Percentiles rank a stretch among this genome's conserved stretches.
These are phyloP conservation scores for Globisporangium iwayamae DNA, from an alignment of 352 stramenopile genomes.

Conservation along the genomic window DNA sequence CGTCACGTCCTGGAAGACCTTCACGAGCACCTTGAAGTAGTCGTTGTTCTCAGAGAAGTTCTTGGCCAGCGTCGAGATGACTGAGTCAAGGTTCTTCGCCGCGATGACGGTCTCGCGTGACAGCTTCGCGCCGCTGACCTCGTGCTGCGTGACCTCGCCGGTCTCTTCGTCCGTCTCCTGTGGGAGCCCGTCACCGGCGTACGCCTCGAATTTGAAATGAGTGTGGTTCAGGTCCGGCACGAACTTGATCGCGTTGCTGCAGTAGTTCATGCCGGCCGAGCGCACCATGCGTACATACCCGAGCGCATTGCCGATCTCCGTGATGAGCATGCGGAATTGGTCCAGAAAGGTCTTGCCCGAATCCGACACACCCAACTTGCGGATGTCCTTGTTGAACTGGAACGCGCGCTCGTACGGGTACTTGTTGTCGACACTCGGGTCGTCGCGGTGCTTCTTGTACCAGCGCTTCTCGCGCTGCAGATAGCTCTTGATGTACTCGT, in stretches of 20 bases:
- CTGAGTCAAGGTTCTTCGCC: conserved; percentile 81
- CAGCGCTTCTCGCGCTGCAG: conserved; percentile 91
- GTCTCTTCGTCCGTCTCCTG: conserved; percentile 65
- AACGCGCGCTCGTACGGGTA: conserved; percentile 92
- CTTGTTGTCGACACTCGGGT: conserved; percentile 88
- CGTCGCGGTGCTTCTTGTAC: conserved; percentile 91
- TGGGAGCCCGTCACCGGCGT: conserved; percentile 52
- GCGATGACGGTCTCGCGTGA: conserved; percentile 80
- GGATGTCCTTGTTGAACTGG: conserved; percentile 91
- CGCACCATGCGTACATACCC: conserved; percentile 94
- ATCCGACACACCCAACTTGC: conserved; percentile 83
- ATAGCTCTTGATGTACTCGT: conserved; percentile 94
- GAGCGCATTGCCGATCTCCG: conserved; percentile 91
- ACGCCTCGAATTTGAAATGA: conserved; percentile 80
- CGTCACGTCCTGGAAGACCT: conserved; percentile 88
- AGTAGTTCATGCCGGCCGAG: conserved; percentile 90
- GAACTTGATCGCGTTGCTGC: conserved; percentile 91
- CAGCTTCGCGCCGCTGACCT: conserved; percentile 60
- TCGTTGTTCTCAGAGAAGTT: conserved; percentile 93
- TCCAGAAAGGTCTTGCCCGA: conserved; percentile 88
- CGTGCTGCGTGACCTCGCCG: conserved; percentile 34
- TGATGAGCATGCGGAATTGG: conserved; percentile 90
- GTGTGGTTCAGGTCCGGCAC: conserved; percentile 88
- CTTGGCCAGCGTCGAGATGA: conserved; percentile 83
- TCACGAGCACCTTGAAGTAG: conserved; percentile 90